These are phyloP conservation scores for Strigomonas culicis DNA, from an alignment of 208 protist genomes.

Conservation along the genomic window DNA sequence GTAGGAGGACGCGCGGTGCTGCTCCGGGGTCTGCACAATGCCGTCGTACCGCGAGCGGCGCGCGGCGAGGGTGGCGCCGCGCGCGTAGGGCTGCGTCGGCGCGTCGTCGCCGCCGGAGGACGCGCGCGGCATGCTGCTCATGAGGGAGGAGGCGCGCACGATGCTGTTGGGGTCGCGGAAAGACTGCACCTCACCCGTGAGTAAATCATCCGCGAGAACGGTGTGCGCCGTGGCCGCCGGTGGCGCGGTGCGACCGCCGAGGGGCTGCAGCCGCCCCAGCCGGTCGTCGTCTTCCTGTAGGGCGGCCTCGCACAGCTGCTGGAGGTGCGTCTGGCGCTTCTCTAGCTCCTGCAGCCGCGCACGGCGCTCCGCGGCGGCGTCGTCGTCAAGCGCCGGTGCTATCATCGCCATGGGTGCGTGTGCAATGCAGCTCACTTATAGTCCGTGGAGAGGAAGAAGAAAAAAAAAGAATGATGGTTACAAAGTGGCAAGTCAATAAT, in stretches of 20 bases:
- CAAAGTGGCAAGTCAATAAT: background rate
- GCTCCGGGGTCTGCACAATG: conserved; percentile 7
- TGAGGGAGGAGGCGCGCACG: conserved; percentile 36
- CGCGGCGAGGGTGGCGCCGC: background rate
- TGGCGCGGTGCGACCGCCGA: background rate
- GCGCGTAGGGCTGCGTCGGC: conserved; percentile 1
- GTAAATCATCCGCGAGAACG: conserved; percentile 28
- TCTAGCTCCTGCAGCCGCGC: conserved; percentile 56
- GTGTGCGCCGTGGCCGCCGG: background rate
- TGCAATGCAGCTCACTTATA: background rate
- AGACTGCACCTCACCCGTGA: conserved; percentile 70
- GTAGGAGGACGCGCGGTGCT: too few species aligned
- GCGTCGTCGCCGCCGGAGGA: background rate
- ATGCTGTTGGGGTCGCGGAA: conserved; percentile 58
- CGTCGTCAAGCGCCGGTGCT: background rate
- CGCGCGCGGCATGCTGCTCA: conserved; percentile 2
- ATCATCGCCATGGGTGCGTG: background rate
- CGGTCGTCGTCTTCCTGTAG: conserved; percentile 45
- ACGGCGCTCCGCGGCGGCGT: conserved; percentile 18
- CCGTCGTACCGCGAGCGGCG: background rate
- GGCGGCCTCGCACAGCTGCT: conserved; percentile 60
- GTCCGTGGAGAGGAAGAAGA: background rate
- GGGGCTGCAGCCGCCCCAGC: conserved; percentile 3
- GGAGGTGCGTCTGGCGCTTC: conserved; percentile 43
- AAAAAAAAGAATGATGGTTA: conserved; percentile 7